A percentile compares a stretch with the other conserved stretches of the same genome.
phyloP scores from a whole-genome alignment of 2,329 filamentous ascomycete species.

The Myriosclerotinia duriaeana region DNA sequence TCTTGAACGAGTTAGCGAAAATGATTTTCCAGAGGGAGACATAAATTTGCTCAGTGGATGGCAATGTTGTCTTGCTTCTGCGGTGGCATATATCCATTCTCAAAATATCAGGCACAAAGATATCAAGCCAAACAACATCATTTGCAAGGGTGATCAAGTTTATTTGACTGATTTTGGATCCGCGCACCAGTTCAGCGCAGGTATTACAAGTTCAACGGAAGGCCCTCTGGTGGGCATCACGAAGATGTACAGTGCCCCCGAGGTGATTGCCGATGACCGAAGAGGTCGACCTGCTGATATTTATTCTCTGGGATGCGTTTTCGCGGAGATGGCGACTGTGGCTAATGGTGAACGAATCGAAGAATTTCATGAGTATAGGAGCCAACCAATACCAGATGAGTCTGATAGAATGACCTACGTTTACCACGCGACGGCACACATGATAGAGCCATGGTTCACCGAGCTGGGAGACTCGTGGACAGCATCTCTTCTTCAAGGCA shows the following conservation, averaged over 20 bases:
- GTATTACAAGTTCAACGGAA: slow-evolving; percentile 29
- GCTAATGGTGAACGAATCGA: slow-evolving; percentile 24
- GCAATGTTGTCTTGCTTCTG: slow-evolving; percentile 30
- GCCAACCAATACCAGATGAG: slow-evolving; percentile 26
- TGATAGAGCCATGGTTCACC: slow-evolving; percentile 28
- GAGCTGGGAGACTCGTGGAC: slow-evolving; percentile 19
- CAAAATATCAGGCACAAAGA: slow-evolving; percentile 30
- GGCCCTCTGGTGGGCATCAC: slow-evolving; percentile 27
- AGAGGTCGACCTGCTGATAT: slow-evolving; percentile 29
- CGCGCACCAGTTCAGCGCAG: slow-evolving; percentile 27
- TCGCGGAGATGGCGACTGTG: slow-evolving; percentile 30
- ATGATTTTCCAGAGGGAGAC: slow-evolving; percentile 26
- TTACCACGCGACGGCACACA: slow-evolving; percentile 30
- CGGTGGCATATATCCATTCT: slow-evolving; percentile 28
- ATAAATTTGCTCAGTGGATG: slow-evolving; percentile 20
- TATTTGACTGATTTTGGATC: slow-evolving; percentile 32
- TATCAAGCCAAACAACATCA: slow-evolving; percentile 31
- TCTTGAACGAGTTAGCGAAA: slow-evolving; percentile 28
- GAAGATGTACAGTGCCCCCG: slow-evolving; percentile 31
- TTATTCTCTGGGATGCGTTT: slow-evolving; percentile 29
- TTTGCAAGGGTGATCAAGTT: slow-evolving; percentile 28
- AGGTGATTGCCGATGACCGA: slow-evolving; percentile 25
- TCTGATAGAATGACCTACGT: slow-evolving; percentile 25
- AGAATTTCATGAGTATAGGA: slow-evolving; percentile 30
- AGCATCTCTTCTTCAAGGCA: slow-evolving; percentile 20